Base-by-base conservation (phyloP, 148 eudicot species). In the Vaccinium vitisidaea region DNA sequence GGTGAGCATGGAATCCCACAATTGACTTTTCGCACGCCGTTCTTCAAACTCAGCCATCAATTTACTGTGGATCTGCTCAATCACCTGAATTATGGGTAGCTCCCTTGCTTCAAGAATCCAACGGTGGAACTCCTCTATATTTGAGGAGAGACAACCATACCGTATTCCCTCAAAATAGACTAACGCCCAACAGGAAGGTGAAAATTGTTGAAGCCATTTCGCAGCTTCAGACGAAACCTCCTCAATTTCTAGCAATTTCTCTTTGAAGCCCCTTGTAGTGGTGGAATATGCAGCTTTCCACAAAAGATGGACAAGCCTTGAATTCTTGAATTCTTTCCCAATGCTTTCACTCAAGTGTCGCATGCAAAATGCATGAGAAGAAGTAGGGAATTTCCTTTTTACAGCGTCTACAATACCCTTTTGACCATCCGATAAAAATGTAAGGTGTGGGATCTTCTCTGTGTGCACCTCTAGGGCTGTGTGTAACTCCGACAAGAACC, bases 241-340 rank as follows among this genome's bases (percentile, higher is more conserved):
- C 86, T 89, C 90, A 0, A 93, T 88, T 86, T 92, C 94, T 13
- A 84, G 75, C 86, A 93, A 80, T 83, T 83, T 93, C 55, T 88
- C 92, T 82, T 88, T 92, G 43, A 90, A 92, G 50, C 85, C 82
- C 43, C 80, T 54, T 16, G 81, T 10, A 30, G 89, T 90, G 48
- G 90, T 86, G 69, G 93, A 87, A 82, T 82, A 85, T 78, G 93
- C 95, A 75, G 95, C 93, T 86, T 90, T 88, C 90, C 92, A 92
- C 6, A 93, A 19, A n/a, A 93, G 86, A 27, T 90, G 88, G 74
- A 87, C 91, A 48, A 92, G 85, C 83, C 92, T 92, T 5, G 93
- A 74, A 49, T 92, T 93, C 70, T 88, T 93, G 69, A 92, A 89
- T 85, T 90, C 90, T 86, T 90, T 88, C 36, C 89, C 86, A 23